Conservation (phyloP, 345 rosid species). For the Populus nigra region DNA sequence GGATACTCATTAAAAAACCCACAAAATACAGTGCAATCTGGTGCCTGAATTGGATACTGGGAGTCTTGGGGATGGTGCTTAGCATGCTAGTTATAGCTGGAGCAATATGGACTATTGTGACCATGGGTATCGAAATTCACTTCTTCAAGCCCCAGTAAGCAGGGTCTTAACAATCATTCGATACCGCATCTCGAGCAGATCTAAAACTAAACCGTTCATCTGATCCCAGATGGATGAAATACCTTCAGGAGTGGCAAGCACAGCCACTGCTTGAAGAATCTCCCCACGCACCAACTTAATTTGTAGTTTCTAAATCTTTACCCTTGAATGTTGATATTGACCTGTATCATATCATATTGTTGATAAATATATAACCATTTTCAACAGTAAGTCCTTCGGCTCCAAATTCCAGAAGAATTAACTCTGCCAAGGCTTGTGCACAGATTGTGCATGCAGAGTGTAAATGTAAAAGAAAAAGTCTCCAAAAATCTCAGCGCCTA, state of each 20-base stretch:
- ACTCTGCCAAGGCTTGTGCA: not conserved
- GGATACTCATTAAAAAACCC: conserved; percentile 52
- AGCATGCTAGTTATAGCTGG: conserved; percentile 35
- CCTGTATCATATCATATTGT: not conserved
- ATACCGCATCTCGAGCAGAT: no score
- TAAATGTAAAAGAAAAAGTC: not conserved
- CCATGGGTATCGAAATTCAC: conserved; percentile 42
- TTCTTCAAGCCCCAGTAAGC: conserved; percentile 48
- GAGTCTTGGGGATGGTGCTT: conserved; percentile 42
- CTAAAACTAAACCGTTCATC: not conserved
- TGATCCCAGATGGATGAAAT: not conserved
- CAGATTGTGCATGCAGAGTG: not conserved
- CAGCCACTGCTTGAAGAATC: not conserved
- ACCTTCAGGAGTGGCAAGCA: not conserved
- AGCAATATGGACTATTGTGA: conserved; percentile 49
- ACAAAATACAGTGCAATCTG: conserved; percentile 22
- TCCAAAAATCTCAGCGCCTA: not conserved
- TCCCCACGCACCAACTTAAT: not conserved
- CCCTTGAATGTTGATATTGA: not conserved
- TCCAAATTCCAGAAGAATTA: not conserved
- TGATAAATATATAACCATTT: not conserved
- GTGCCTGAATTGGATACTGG: conserved; percentile 43
- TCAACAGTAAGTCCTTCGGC: not conserved
- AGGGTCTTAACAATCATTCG: not conserved
- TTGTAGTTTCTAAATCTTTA: not conserved